Conservation (phyloP, 768 basidiomycete species). For the Tricholoma sp. region DNA sequence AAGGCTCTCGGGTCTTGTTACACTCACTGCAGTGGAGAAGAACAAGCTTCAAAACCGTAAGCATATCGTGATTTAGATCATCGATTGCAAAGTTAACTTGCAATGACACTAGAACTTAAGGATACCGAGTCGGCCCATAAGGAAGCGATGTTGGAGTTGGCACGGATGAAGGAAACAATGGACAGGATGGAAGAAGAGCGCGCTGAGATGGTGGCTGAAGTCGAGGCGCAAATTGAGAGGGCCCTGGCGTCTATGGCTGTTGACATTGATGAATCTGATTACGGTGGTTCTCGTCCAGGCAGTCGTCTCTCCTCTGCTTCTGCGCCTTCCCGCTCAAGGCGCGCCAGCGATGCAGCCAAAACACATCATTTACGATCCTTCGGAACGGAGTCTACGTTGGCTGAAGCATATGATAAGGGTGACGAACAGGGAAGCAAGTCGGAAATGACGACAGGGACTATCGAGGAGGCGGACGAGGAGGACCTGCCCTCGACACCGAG, state of each 20-base stretch:
- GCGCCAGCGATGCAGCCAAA: conserved; percentile 55
- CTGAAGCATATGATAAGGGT: conserved; percentile 54
- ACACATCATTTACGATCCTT: conserved; percentile 59
- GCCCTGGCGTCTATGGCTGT: conserved; percentile 84
- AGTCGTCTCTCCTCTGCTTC: conserved; percentile 63
- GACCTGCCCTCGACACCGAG: conserved; percentile 34
- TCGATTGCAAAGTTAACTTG: neutral
- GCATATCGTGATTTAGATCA: conserved; percentile 23
- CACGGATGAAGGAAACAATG: conserved; percentile 80
- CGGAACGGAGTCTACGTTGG: conserved; percentile 76
- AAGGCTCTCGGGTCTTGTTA: conserved; percentile 73
- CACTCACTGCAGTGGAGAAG: conserved; percentile 75
- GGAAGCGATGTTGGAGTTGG: conserved; percentile 75
- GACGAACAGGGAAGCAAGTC: conserved; percentile 31
- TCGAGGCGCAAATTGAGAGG: conserved; percentile 86
- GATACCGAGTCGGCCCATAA: conserved; percentile 81
- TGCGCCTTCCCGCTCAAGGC: conserved; percentile 46
- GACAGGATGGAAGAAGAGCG: conserved; percentile 85
- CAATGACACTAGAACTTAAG: conserved; percentile 51
- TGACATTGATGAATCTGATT: conserved; percentile 74
- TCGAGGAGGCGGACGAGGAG: conserved; percentile 55
- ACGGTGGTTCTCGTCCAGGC: conserved; percentile 60
- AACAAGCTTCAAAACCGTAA: conserved; percentile 70
- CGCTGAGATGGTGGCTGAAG: conserved; percentile 87
- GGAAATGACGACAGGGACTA: conserved; percentile 47